phyloP scores from a whole-genome alignment of 1,284 basidiomycete species.

The Thelephora terrestris region DNA sequence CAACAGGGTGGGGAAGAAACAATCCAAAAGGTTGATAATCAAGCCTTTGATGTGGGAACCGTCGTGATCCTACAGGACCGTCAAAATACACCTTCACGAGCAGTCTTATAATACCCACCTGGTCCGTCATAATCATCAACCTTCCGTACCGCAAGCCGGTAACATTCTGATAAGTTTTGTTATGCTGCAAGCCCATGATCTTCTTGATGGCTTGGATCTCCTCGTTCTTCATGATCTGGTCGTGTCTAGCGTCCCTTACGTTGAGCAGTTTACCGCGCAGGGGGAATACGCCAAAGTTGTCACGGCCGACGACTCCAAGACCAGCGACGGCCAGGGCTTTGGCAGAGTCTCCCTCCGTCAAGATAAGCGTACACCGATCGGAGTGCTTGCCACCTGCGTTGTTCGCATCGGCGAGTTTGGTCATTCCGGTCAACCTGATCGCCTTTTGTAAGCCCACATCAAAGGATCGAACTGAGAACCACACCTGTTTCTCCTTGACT shows the following conservation, averaged over 20 bases:
- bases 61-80: constrained; percentile 82
- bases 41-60: constrained; percentile 99
- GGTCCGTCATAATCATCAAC: constrained; percentile 99
- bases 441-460: constrained; percentile 2
- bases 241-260: constrained; percentile 93
- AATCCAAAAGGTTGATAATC: constrained; percentile 96
- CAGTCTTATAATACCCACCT: constrained; percentile 39
- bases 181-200: constrained; percentile 94
- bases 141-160: constrained; percentile 85
- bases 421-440: constrained; percentile 74
- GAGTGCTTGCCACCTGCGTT: constrained; percentile 86
- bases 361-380: constrained; percentile 85
- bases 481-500: constrained; percentile 72
- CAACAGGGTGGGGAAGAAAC: constrained; percentile 93
- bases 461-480: constrained; percentile 13
- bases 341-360: constrained; percentile 99
- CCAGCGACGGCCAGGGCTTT: constrained; percentile 95
- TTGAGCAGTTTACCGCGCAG: constrained; percentile 96
- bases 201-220: constrained; percentile 98
- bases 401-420: constrained; percentile 96
- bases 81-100: constrained; percentile 5
- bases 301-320: constrained; percentile 89
- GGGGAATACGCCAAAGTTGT: constrained; percentile 97
- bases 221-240: constrained; percentile 96
- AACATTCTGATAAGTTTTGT: constrained; percentile 74